Base-by-base conservation (phyloP, 139 green algal genomes). In the Yamagishiella unicocca region DNA sequence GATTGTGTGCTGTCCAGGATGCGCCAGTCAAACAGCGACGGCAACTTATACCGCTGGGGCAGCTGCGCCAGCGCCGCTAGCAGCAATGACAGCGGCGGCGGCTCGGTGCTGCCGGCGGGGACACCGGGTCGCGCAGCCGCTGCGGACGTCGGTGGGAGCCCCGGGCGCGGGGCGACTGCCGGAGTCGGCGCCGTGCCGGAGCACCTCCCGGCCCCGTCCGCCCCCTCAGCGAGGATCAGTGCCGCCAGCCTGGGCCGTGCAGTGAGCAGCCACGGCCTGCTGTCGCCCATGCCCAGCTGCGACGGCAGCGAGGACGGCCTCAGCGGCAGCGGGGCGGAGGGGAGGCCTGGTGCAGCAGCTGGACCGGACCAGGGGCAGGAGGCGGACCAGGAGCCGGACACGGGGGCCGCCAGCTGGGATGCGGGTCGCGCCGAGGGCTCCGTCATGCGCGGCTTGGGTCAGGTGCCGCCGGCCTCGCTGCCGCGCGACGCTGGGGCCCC, bases 11-110 rank as follows among this genome's bases (percentile, higher is more conserved):
- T 58, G 17, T 58, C 6, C 61, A 85, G 80, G 80, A 86, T 87
- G 46, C 82, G 82, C 3, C 38, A 42, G 1, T 87, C 82, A 22
- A 87, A 87, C 82, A 81, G 67, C 67, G 82, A 87, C 37, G 66
- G 82, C 82, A 87, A 87, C 68, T 50, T 87, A 10, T 40, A 71
- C 67, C 45, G 67, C 33, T 80, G 46, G 67, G 50, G 82, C 35
- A 81, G 46, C 25, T 7, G 7, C 25, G 22, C 9, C 31, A 87
- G 81, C 66, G 79, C 38, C 25, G 25, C 58, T 38, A 78, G 38
- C 68, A 76, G 37, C 70, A 78, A 40, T 7, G 70, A 17, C 37
- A 21, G 25, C 70, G 33, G 38, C 42, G 7, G 38, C 12, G 37
- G 38, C 10, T 38, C 50, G 50, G 50, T 12, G 50, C 50, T 17